Evolutionary conservation across 2,329 filamentous ascomycete species (phyloP).

Genomic region (Talaromyces sp.): DNA sequence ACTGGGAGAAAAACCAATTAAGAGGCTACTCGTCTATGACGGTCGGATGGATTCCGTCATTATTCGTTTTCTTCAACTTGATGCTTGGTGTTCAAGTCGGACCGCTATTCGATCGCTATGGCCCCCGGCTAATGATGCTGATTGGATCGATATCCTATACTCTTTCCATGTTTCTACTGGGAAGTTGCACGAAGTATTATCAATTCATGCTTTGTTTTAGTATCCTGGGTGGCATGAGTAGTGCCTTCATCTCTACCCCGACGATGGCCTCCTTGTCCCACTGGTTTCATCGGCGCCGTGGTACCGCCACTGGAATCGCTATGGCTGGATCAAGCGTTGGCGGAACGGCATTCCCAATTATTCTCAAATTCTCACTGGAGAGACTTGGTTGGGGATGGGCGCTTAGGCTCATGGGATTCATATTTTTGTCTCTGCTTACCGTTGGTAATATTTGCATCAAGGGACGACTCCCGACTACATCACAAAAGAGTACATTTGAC

Average conservation of each 20-base stretch:
- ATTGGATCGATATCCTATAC: slow-evolving; percentile 42
- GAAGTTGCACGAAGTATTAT: slow-evolving; percentile 51
- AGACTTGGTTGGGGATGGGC: slow-evolving; percentile 39
- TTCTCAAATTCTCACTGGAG: slow-evolving; percentile 32
- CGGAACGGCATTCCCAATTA: slow-evolving; percentile 36
- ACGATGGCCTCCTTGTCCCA: slow-evolving; percentile 42
- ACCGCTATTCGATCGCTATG: slow-evolving; percentile 53
- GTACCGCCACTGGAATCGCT: slow-evolving; percentile 38
- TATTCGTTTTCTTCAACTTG: slow-evolving; percentile 50
- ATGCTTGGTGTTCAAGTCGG: slow-evolving; percentile 53
- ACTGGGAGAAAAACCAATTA: slow-evolving; percentile 51
- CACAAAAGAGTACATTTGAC: not conserved
- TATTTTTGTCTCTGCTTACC: not conserved
- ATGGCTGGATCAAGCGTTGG: slow-evolving; percentile 37
- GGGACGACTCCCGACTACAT: not conserved
- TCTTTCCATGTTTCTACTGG: slow-evolving; percentile 49
- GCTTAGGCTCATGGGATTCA: slow-evolving; percentile 43
- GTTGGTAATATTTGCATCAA: slow-evolving; percentile 9
- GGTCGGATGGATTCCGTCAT: slow-evolving; percentile 54
- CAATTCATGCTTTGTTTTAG: slow-evolving; percentile 50
- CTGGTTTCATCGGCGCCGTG: slow-evolving; percentile 39
- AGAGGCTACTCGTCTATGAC: slow-evolving; percentile 45
- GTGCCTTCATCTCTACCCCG: slow-evolving; percentile 41
- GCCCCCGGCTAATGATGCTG: slow-evolving; percentile 45
- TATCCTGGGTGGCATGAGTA: slow-evolving; percentile 38